A percentile compares a stretch with the other conserved stretches of the same genome.
Evolutionary conservation across 352 stramenopile species (phyloP).

Genomic region (Pythium inflatum): DNA sequence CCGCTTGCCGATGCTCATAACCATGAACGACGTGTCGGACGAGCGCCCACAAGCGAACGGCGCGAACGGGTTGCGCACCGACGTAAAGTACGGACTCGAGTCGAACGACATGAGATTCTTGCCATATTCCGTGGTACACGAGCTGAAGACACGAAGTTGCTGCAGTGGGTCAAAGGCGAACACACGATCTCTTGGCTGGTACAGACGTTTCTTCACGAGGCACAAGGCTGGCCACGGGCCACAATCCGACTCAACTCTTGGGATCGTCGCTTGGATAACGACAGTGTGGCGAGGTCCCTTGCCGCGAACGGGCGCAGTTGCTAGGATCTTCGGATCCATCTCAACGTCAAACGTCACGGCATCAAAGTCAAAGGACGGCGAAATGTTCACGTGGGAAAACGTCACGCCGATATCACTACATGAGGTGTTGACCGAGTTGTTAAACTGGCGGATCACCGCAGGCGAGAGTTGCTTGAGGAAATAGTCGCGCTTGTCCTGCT

Average conservation of each 20-base stretch:
- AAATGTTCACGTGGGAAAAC: conserved; percentile 15
- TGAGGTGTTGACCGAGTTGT: conserved; percentile 1
- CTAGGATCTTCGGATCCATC: conserved; percentile 16
- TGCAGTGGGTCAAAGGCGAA: not conserved
- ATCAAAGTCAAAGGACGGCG: conserved; percentile 23
- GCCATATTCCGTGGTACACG: not conserved
- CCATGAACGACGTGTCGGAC: not conserved
- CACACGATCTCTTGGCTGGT: too few species aligned
- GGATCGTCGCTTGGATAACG: not conserved
- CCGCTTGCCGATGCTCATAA: not conserved
- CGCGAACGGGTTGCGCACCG: too few species aligned
- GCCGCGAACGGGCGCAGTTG: not conserved
- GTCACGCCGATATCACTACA: not conserved
- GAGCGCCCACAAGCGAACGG: too few species aligned
- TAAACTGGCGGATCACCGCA: not conserved
- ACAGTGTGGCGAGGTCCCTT: too few species aligned
- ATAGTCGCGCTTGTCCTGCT: conserved; percentile 3
- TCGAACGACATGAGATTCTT: not conserved
- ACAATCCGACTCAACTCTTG: not conserved
- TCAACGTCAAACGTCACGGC: conserved; percentile 24
- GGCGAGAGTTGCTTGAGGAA: not conserved
- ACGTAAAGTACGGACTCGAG: too few species aligned
- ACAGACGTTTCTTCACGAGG: too few species aligned
- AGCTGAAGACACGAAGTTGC: not conserved
- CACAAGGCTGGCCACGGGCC: conserved; percentile 10